Base-by-base conservation (phyloP, 345 rosid genomes). In the Syzygium oleosum region DNA sequence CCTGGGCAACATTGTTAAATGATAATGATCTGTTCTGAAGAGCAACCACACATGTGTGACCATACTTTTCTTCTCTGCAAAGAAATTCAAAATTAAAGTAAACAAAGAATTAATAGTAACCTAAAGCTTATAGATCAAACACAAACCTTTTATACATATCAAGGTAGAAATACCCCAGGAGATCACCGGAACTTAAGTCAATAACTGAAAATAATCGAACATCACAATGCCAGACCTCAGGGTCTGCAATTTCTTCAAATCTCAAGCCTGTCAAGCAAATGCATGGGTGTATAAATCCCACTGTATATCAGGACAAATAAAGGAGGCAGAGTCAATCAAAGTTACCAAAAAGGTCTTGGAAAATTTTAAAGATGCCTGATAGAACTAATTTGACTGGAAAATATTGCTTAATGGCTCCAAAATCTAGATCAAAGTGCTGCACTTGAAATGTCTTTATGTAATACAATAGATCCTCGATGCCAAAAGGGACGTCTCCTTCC, bases 291-390 rank as follows among this genome's bases (percentile, higher is more conserved):
- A 87, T 86, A 41, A 85, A 78, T 56, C 80, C 25, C 84, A 84
- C 43, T n/a, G 31, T 61, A 52, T 58, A 78, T 53, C 65, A 88
- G 23, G 73, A 55, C 51, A 9, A 86, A 73, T 34, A 63, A 49
- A 58, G 9, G 34, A 84, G 14, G 58, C 65, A 79, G 54, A 55
- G 84, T 15, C 52, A 87, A 7, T 41, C 51, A 56, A 34, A 87
- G 88, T 92, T 95, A 97, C 99, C 98, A 88, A 97, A 96, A 90
- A 96, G 95, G 91, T 97, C 99, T 88, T 97, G 99, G 61, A 92
- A 91, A 91, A 95, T 92, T 93, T 96, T 97, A 88, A 96, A 95
- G 88, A 97, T 92, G 88, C 99, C 99, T 85, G 99, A 90, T 38
- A 95, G 90, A 93, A 96, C 99, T 94, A 97, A 93, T 89, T 90